Evolutionary conservation across 495 filamentous ascomycete genomes (phyloP), one percentile per base, ranked within the genome.

Genomic region (Glarea lozoyensis): DNA sequence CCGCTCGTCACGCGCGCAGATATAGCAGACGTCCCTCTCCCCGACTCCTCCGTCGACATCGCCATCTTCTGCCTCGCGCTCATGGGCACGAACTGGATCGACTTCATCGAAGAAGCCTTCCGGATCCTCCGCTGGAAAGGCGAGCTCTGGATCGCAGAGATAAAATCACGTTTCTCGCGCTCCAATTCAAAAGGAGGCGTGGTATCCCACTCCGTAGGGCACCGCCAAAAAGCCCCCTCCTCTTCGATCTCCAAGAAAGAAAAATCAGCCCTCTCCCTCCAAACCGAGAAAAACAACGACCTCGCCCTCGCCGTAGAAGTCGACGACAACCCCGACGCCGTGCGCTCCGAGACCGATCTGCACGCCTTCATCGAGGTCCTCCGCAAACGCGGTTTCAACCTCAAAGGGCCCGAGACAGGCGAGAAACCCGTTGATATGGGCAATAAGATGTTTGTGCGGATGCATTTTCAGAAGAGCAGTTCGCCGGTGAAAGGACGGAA

Each of bases 51-150:
- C 27, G 80, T 88, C 17, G 87, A 98, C 56, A 70, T 98, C 12
- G 83, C 84, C 6, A 75, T 97, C 40, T 94, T 96, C 67, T 98
- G 92, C 63, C 70, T 98, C 17, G 90, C 90, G 43, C 73, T 98
- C 30, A 98, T 98, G 92, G 92, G 93, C 51, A 97, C 92, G 12
- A 98, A 98, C 64, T 98, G 92, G 87, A 70, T 94, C 16, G 79
- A 84, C 46, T 96, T 96, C 55, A 73, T 97, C 45, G 89, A 95
- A 55, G 92, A 98, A 63, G 88, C 89, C n/a, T 89, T 82, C 62
- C 75, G 92, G 15, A 68, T 97, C 10, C 67, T 97, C 48, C 76
- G 85, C 42, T 92, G 89, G 75, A 85, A 84, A 54, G 92, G 92
- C 42, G 92, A 98, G 66, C 74, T 92, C 35, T 98, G 92, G 92